A percentile compares a stretch with the other conserved stretches of the same genome.
Conservation (phyloP, 2,329 filamentous ascomycete genomes). For the Clarireedia monteithiana region DNA sequence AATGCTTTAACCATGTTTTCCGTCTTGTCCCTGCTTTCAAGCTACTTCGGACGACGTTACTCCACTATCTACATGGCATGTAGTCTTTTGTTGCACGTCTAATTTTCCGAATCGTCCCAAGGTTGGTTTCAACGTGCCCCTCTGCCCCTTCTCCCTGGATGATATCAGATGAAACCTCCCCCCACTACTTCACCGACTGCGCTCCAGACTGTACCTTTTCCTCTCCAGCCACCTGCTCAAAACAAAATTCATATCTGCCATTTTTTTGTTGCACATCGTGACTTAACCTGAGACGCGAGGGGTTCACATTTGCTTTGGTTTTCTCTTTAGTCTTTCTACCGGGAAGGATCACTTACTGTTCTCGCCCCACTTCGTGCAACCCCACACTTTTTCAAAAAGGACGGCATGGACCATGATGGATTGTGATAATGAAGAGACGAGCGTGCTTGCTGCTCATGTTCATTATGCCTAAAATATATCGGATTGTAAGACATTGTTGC, state of each 20-base stretch:
- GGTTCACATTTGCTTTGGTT: no score
- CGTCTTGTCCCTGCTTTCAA: neutral
- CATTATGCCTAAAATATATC: neutral
- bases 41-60: neutral
- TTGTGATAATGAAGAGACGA: neutral
- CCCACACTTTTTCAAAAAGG: no score
- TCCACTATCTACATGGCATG: neutral
- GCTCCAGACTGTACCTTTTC: no score
- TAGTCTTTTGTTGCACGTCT: slow-evolving; percentile 2
- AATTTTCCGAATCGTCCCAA: slow-evolving; percentile 3
- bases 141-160: neutral
- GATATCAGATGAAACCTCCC: neutral
- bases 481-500: neutral
- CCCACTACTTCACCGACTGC: no score
- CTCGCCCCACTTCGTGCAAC: no score
- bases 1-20: neutral
- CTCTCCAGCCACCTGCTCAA: no score
- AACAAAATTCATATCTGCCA: no score
- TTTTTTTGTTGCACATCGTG: no score
- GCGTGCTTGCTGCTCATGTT: neutral
- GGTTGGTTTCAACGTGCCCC: neutral
- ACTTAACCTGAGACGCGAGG: no score
- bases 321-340: no score
- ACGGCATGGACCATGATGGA: no score
- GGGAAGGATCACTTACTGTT: no score